phyloP scores from a whole-genome alignment of 495 filamentous ascomycete genomes.

The Hypoxylon subgilvum region DNA sequence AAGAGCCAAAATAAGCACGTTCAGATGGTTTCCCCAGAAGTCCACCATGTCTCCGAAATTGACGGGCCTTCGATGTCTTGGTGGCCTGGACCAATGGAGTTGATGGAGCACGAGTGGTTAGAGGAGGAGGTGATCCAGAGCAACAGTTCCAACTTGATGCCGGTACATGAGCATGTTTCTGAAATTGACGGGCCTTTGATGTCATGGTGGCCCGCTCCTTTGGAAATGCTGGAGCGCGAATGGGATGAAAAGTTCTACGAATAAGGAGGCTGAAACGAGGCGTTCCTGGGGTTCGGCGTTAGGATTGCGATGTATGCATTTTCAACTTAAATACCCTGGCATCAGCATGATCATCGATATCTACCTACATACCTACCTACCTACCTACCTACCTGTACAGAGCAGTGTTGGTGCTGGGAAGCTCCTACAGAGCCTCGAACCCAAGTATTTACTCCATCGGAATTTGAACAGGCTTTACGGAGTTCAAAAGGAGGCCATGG shows the following conservation, averaged over 20 bases:
- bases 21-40: conserved; percentile 13
- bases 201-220: conserved; percentile 40
- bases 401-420: not conserved
- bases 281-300: conserved; percentile 14
- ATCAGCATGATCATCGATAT: not conserved
- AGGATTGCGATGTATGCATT: conserved; percentile 1
- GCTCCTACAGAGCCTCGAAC: no score
- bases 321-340: conserved; percentile 26
- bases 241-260: conserved; percentile 43
- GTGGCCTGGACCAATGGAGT: conserved; percentile 35
- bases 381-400: not conserved
- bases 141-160: conserved; percentile 4
- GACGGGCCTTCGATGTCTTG: conserved; percentile 38
- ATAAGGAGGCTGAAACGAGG: conserved; percentile 10
- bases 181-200: conserved; percentile 32
- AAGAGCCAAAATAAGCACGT: conserved; percentile 10
- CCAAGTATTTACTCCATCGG: no score
- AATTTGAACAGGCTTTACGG: no score
- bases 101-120: conserved; percentile 37
- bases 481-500: no score
- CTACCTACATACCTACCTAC: not conserved
- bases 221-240: conserved; percentile 30
- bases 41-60: conserved; percentile 20
- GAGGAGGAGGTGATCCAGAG: conserved; percentile 5
- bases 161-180: conserved; percentile 24